Base-by-base conservation (phyloP, 331 rosid species). In the Arachis monticola region DNA sequence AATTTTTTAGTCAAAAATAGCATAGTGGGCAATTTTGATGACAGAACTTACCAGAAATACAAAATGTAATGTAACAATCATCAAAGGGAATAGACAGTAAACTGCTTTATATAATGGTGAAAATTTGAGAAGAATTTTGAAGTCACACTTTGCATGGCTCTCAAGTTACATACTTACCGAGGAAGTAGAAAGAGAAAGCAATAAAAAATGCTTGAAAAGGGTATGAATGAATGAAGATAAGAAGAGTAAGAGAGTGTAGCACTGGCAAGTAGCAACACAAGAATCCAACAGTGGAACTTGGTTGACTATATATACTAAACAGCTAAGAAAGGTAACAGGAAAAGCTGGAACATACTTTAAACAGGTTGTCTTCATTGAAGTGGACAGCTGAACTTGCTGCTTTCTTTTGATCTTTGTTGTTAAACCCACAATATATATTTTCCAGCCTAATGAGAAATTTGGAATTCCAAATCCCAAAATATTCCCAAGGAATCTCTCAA, bases 281-380 rank as follows among this genome's bases (percentile, higher is more conserved):
- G 70, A 64, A 72, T 70, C 13, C 42, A 68, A 35, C 8, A n/a
- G 14, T 61, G 72, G 76, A 42, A 42, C 56, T 67, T 75, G 62
- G 75, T 77, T 80, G 80, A 83, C 76, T 48, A 70, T 47, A 70
- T 64, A 80, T 44, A 38, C 52, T 38, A 65, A 80, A 80, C 83
- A 86, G 85, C 85, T 86, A 78, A 83, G 80, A 78, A 64, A 79
- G 77, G 67, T n/a, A 61, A 35, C 67, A 78, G 64, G 76, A 74
- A 84, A 80, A 84, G 86, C 80, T 79, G 88, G 77, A 77, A 66
- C 79, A 60, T 5, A 75, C 81, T 79, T 78, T 79, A 22, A 70
- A 70, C 76, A 74, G 80, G 81, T 77, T 87, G 82, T 81, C 90
- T 77, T 83, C 81, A 85, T 81, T 85, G 87, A 89, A 79, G 63